Percentiles rank a stretch among this genome's conserved stretches.
Conservation (phyloP, 192 early-diverging fungal species). For the Entomortierella parvispora region DNA sequence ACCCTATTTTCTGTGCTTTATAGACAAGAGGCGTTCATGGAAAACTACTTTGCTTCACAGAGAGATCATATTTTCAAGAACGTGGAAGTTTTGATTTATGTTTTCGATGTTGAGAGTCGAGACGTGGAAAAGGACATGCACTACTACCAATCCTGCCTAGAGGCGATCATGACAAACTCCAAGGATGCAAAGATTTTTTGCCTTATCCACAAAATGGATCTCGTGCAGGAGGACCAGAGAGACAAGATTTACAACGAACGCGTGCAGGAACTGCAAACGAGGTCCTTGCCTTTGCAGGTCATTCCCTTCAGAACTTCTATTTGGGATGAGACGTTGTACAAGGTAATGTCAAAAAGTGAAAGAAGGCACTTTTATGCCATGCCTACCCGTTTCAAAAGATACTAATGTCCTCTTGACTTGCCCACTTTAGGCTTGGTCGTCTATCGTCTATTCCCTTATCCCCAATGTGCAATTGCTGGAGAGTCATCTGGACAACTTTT, state of each 20-base stretch:
- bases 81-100: slow-evolving; percentile 99
- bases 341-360: slow-evolving; percentile 53
- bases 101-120: slow-evolving; percentile 95
- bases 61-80: slow-evolving; percentile 96
- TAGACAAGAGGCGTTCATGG: slow-evolving; percentile 95
- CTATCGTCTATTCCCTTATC: slow-evolving; percentile 94
- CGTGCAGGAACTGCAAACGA: slow-evolving; percentile 69
- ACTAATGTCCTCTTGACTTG: too few species aligned
- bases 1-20: slow-evolving; percentile 9
- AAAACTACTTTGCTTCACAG: slow-evolving; percentile 93
- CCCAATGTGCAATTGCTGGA: slow-evolving; percentile 91
- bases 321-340: slow-evolving; percentile 94
- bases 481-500: slow-evolving; percentile 81
- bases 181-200: slow-evolving; percentile 95
- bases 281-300: slow-evolving; percentile 75
- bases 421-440: slow-evolving; percentile 98
- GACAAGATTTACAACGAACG: slow-evolving; percentile 79
- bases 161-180: slow-evolving; percentile 82
- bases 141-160: slow-evolving; percentile 90
- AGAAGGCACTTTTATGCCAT: too few species aligned
- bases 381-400: too few species aligned
- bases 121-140: slow-evolving; percentile 92
- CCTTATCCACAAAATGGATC: slow-evolving; percentile 98
- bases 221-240: slow-evolving; percentile 79
- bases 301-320: slow-evolving; percentile 85